Base-by-base conservation (phyloP, 306 rosid genomes). In the Rubus idaeus region DNA sequence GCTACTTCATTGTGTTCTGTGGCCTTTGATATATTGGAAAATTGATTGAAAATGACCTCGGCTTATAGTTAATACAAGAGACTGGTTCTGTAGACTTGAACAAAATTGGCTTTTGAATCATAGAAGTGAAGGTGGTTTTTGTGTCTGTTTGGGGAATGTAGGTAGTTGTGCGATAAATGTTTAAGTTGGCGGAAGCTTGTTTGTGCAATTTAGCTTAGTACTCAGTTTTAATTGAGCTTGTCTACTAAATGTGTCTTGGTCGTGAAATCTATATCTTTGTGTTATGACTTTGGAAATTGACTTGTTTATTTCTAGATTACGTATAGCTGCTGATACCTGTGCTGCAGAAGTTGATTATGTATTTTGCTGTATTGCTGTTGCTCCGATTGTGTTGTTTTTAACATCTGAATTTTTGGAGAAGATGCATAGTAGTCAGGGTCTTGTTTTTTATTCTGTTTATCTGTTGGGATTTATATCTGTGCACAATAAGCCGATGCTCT, bases 401-500 rank as follows among this genome's bases (percentile, higher is more conserved):
- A 7, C 21, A 53, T 52, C 4, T 30, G 35, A 30, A 30, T 30
- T 30, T 30, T 30, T 30, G 35, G 35, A 30, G 35, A 1, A 30
- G 35, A 30, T 30, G 35, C 35, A 30, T 30, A 30, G 35, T 30
- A 30, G 35, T 30, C 2, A 30, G 35, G 1, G 35, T 30, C 35
- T 2, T 30, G 35, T 30, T 1, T 30, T 30, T 30, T 1, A 30
- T 30, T 30, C 35, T 30, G 35, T 30, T 30, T 30, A 0, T 30
- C 35, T 30, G 35, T 42, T 42, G 8, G 46, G 46, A 8, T 42
- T 42, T 42, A 42, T 4, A 42, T 12, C 68, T 63, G 68, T 63
- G 68, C 69, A 64, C 69, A 64, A 64, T 39, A 64, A 64, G 69
- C 69, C 23, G 69, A 64, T 64, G 69, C 69, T 64, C 69, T 64